phyloP scores from a whole-genome alignment of 495 filamentous ascomycete species.

The Evansstolkia leycettana region DNA sequence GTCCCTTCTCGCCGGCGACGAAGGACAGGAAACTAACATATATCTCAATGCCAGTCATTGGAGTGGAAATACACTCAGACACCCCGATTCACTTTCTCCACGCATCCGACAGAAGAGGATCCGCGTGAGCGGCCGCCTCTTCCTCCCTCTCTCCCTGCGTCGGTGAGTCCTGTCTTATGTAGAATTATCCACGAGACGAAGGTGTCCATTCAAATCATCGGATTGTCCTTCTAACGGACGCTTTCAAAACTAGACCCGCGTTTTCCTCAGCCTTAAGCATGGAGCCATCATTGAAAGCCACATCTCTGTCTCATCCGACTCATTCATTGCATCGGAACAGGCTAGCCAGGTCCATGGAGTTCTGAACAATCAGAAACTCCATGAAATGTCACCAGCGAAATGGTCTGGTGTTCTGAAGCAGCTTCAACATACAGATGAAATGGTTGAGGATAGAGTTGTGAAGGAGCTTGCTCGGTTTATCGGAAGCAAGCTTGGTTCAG shows the following conservation, averaged over 20 bases:
- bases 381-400: conserved; percentile 22
- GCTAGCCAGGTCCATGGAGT: conserved; percentile 19
- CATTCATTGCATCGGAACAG: conserved; percentile 21
- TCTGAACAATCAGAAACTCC: conserved; percentile 27
- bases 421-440: conserved; percentile 5
- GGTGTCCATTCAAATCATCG: background rate
- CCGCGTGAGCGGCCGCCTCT: conserved; percentile 36
- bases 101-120: conserved; percentile 40
- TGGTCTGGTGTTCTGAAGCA: conserved; percentile 19
- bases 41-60: no score
- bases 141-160: conserved; percentile 25
- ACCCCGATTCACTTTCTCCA: conserved; percentile 68
- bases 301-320: conserved; percentile 28
- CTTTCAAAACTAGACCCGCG: conserved; percentile 17
- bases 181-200: no score
- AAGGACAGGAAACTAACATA: background rate
- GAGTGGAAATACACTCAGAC: conserved; percentile 80
- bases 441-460: background rate
- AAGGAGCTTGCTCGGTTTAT: conserved; percentile 12
- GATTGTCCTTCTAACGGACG: no score
- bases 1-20: background rate
- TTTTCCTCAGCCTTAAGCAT: conserved; percentile 30
- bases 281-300: conserved; percentile 32
- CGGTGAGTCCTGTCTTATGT: conserved; percentile 17
- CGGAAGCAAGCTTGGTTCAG: conserved; percentile 11